Percentiles rank a stretch among this genome's conserved stretches.
These are phyloP conservation scores for Pseudocercospora musae DNA, from an alignment of 2,329 filamentous ascomycete genomes.

Conservation along the genomic window DNA sequence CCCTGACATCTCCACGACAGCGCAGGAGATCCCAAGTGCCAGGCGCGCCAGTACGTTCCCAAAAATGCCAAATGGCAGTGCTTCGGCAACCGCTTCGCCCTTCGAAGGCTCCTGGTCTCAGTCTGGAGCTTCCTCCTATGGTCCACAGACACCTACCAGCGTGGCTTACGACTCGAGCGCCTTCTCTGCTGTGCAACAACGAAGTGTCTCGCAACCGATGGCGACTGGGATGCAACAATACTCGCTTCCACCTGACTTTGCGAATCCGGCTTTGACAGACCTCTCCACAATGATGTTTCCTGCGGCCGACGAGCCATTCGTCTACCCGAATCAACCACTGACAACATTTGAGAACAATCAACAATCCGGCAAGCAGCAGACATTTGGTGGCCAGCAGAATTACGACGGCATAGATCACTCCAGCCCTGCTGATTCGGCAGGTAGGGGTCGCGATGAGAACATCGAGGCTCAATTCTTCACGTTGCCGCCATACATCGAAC, in stretches of 20 bases:
- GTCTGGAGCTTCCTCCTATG: constrained; percentile 25
- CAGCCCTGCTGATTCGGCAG: constrained; percentile 11
- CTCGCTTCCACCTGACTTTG: constrained; percentile 28
- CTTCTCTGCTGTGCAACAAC: constrained; percentile 14
- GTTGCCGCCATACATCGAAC: constrained; percentile 68
- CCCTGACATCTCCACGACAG: constrained; percentile 26
- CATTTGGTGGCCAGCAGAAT: constrained; percentile 11
- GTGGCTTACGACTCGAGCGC: constrained; percentile 22
- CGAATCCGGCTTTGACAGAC: constrained; percentile 57
- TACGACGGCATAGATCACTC: constrained; percentile 18
- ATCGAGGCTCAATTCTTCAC: constrained; percentile 72
- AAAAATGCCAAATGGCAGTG: constrained; percentile 13
- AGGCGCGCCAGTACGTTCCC: constrained; percentile 31
- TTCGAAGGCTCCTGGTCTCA: constrained; percentile 24
- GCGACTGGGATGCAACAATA: constrained; percentile 22
- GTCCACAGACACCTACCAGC: constrained; percentile 27
- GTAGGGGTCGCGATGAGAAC: constrained; percentile 48
- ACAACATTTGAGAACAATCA: constrained; percentile 52
- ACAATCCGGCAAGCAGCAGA: constrained; percentile 34
- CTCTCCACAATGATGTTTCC: constrained; percentile 79
- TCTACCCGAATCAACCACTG: constrained; percentile 73
- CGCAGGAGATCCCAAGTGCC: constrained; percentile 3
- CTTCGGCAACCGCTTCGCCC: constrained; percentile 14
- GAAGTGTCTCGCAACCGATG: constrained; percentile 21
- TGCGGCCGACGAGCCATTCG: constrained; percentile 66